These are phyloP conservation scores for Erigeron canadensis DNA, from an alignment of 129 eudicot species.

Conservation along the genomic window DNA sequence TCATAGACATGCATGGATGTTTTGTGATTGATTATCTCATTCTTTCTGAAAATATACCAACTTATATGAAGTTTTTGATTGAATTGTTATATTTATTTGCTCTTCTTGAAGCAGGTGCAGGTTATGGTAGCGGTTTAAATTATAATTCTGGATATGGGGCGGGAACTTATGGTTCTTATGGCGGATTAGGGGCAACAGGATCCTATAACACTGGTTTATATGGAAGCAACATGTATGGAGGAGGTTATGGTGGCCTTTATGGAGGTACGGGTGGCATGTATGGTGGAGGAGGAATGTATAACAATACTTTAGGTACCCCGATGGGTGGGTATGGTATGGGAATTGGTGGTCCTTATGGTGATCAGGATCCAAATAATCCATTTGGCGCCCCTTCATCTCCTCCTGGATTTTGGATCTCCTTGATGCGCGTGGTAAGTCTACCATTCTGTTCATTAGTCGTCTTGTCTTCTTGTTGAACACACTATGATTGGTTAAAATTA, in stretches of 20 bases:
- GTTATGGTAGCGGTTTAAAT: constrained; percentile 50
- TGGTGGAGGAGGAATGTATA: constrained; percentile 50
- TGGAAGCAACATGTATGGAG: constrained; percentile 77
- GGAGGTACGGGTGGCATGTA: constrained; percentile 65
- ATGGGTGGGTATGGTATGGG: constrained; percentile 88
- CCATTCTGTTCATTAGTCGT: background rate
- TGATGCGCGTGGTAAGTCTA: constrained; percentile 70
- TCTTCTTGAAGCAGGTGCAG: constrained; percentile 25
- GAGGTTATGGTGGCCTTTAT: constrained; percentile 72
- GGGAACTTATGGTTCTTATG: constrained; percentile 55
- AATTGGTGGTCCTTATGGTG: constrained; percentile 64
- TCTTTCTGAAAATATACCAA: constrained; percentile 6
- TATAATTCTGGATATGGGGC: constrained; percentile 65
- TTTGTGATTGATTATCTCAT: background rate
- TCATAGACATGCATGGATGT: background rate
- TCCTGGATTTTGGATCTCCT: constrained; percentile 86
- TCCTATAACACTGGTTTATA: constrained; percentile 63
- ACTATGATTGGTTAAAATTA: background rate
- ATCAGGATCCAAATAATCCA: constrained; percentile 90
- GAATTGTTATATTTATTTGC: constrained; percentile 11
- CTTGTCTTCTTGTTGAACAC: background rate
- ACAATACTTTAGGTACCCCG: constrained; percentile 50
- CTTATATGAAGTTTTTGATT: background rate
- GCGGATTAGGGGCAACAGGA: constrained; percentile 54
- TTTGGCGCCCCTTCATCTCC: constrained; percentile 82